phyloP scores from a whole-genome alignment of 2,329 filamentous ascomycete genomes.

The Aspergillus luchuensis region DNA sequence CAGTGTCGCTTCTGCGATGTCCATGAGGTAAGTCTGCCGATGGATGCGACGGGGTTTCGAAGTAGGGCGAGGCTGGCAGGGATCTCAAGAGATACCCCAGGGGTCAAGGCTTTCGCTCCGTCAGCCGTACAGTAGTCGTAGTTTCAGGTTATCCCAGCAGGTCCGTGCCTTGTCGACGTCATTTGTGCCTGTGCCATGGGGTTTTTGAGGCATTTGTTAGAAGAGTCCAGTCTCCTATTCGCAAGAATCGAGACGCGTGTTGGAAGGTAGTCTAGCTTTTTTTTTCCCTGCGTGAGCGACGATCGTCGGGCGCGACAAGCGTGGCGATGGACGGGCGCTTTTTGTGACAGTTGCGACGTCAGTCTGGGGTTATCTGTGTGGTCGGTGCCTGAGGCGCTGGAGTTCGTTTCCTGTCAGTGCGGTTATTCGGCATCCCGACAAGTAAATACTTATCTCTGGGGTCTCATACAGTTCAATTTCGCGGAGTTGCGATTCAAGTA shows the following conservation, averaged over 20 bases:
- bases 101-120: background rate
- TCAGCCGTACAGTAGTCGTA: background rate
- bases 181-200: background rate
- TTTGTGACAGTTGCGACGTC: too few relatives aligned
- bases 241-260: background rate
- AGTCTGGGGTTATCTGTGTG: background rate
- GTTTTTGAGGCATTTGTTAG: background rate
- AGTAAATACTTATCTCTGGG: background rate
- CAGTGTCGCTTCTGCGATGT: background rate
- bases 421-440: background rate
- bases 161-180: background rate
- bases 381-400: background rate
- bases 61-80: background rate
- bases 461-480: background rate
- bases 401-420: background rate
- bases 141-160: background rate
- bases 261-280: background rate
- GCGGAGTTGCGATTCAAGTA: background rate
- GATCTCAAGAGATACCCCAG: background rate
- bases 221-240: background rate
- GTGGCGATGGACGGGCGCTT: background rate
- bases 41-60: background rate
- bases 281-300: background rate
- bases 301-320: background rate
- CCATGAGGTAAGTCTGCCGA: constrained; percentile 1